Evolutionary conservation across 1,139 yeast species (phyloP).

Genomic region (Candida glucosophila): DNA sequence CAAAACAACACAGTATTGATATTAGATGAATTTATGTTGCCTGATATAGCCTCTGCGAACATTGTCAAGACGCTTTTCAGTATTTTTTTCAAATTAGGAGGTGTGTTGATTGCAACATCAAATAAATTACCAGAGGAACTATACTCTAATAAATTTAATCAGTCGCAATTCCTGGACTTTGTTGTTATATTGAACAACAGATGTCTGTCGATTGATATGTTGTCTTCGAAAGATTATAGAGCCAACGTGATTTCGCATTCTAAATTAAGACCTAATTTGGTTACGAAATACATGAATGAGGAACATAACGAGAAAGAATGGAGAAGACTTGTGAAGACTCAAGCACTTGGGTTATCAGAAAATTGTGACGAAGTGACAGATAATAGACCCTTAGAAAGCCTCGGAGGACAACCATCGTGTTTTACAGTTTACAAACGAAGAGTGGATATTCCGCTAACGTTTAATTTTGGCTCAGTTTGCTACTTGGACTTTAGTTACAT

Average conservation of each 20-base stretch:
- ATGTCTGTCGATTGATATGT: constrained; percentile 59
- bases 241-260: constrained; percentile 24
- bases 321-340: constrained; percentile 19
- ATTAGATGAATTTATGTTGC: constrained; percentile 68
- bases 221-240: constrained; percentile 50
- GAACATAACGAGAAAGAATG: constrained; percentile 23
- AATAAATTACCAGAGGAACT: constrained; percentile 65
- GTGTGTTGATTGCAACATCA: constrained; percentile 66
- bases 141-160: constrained; percentile 56
- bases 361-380: constrained; percentile 7
- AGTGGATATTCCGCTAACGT: constrained; percentile 38
- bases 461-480: constrained; percentile 29
- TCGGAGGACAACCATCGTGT: constrained; percentile 18
- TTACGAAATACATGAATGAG: constrained; percentile 21
- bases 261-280: constrained; percentile 14
- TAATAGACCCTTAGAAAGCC: constrained; percentile 11
- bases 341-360: constrained; percentile 11
- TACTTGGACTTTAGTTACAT: constrained; percentile 45
- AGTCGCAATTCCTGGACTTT: constrained; percentile 48
- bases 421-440: constrained; percentile 50
- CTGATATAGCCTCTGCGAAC: constrained; percentile 66
- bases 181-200: constrained; percentile 50
- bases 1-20: constrained; percentile 49
- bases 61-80: constrained; percentile 57
- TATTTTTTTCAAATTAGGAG: constrained; percentile 64